Conservation (phyloP, 768 basidiomycete species). For the Boletales sp. region DNA sequence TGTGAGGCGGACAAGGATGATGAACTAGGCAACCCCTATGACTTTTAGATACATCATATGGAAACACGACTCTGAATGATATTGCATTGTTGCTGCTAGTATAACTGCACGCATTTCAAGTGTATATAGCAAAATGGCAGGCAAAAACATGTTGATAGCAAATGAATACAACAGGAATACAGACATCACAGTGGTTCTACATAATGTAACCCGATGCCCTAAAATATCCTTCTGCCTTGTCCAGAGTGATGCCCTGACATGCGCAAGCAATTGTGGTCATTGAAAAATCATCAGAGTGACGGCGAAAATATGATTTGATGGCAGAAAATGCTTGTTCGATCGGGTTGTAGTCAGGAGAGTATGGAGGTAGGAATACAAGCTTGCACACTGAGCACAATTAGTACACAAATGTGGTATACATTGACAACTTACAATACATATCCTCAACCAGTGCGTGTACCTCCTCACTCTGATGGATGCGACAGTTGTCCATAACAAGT, state of each 20-base stretch:
- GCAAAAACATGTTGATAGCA: too few species aligned
- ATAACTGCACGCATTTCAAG: too few species aligned
- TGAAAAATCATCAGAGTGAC: not conserved
- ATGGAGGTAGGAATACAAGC: conserved; percentile 26
- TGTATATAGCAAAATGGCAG: too few species aligned
- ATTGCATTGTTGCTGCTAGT: too few species aligned
- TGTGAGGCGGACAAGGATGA: too few species aligned
- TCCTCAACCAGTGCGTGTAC: conserved; percentile 16
- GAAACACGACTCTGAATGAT: too few species aligned
- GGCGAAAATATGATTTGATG: not conserved
- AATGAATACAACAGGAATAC: too few species aligned
- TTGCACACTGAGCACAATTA: conserved; percentile 15
- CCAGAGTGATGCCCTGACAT: conserved; percentile 1
- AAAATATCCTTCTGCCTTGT: conserved; percentile 8
- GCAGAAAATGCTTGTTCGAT: conserved; percentile 25
- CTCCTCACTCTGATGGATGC: conserved; percentile 22
- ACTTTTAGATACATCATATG: too few species aligned
- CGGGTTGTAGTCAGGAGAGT: conserved; percentile 20
- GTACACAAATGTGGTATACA: not conserved
- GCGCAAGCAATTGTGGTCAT: not conserved
- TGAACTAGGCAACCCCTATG: too few species aligned
- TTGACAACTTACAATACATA: conserved; percentile 14
- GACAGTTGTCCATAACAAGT: conserved; percentile 24
- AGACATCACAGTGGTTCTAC: not conserved
- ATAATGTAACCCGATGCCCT: not conserved